phyloP scores from a whole-genome alignment of 768 basidiomycete species.

The Boletus reticulatus region DNA sequence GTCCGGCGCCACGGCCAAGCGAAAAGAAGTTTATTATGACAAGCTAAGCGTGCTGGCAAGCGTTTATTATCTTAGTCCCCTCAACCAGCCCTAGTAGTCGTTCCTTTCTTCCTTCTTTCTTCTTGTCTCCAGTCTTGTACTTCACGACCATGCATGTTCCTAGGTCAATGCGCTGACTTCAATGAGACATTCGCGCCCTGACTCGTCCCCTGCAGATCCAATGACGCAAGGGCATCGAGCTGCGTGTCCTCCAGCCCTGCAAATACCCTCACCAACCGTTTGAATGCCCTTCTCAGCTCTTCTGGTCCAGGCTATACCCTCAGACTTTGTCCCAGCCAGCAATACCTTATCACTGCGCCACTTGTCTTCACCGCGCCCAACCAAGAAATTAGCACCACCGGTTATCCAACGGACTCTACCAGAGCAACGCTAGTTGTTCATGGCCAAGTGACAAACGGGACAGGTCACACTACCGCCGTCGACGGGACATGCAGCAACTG shows the following conservation, averaged over 20 bases:
- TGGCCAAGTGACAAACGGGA: conserved; percentile 60
- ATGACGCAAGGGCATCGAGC: background rate
- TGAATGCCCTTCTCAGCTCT: conserved; percentile 62
- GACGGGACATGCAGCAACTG: conserved; percentile 63
- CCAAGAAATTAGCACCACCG: conserved; percentile 81
- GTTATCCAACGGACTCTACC: conserved; percentile 65
- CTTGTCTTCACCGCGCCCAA: conserved; percentile 62
- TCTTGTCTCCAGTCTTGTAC: background rate
- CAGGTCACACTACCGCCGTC: conserved; percentile 72
- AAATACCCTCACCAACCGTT: conserved; percentile 59
- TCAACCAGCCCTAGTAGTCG: too few species aligned
- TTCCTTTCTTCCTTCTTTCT: background rate
- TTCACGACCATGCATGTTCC: conserved; percentile 11
- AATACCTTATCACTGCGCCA: conserved; percentile 65
- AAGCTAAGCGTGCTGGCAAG: too few species aligned
- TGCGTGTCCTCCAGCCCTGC: conserved; percentile 52
- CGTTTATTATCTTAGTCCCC: too few species aligned
- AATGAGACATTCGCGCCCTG: background rate
- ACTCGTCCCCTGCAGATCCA: conserved; percentile 4
- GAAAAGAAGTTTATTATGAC: too few species aligned
- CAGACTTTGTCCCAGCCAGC: conserved; percentile 57
- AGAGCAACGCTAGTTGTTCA: conserved; percentile 70
- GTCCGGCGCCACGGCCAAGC: too few species aligned
- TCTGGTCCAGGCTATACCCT: conserved; percentile 68
- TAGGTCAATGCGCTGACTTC: conserved; percentile 5